Percentiles rank a stretch among this genome's conserved stretches.
These are phyloP conservation scores for Trypanosoma boissoni DNA, from an alignment of 208 protist genomes.

Conservation along the genomic window DNA sequence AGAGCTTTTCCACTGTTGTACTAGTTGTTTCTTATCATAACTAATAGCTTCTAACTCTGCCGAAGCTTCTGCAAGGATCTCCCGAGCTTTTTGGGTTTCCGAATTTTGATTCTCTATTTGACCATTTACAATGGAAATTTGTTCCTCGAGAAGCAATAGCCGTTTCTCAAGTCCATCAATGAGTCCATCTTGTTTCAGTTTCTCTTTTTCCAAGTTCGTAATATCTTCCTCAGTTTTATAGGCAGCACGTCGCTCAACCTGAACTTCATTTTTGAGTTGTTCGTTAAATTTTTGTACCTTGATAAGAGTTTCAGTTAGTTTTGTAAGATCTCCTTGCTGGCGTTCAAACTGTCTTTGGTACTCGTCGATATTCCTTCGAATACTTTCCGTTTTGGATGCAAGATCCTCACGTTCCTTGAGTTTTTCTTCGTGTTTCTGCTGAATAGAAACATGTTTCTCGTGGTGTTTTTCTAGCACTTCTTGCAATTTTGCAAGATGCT, in stretches of 20 bases:
- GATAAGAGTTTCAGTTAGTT: slow-evolving; percentile 87
- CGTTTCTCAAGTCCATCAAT: slow-evolving; percentile 88
- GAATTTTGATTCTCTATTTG: slow-evolving; percentile 86
- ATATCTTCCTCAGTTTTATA: slow-evolving; percentile 96
- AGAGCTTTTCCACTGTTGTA: slow-evolving; percentile 93
- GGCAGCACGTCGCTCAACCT: slow-evolving; percentile 91
- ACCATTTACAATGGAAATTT: slow-evolving; percentile 73
- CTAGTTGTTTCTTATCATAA: slow-evolving; percentile 94
- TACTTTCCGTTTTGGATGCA: slow-evolving; percentile 37
- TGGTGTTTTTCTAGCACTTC: slow-evolving; percentile 90
- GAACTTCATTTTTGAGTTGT: slow-evolving; percentile 92
- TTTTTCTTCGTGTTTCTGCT: slow-evolving; percentile 82
- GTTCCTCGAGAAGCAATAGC: slow-evolving; percentile 79
- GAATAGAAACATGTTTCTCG: slow-evolving; percentile 71
- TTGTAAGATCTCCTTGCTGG: slow-evolving; percentile 89
- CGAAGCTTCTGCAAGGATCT: slow-evolving; percentile 90
- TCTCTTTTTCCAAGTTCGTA: slow-evolving; percentile 89
- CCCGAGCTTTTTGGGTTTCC: slow-evolving; percentile 85
- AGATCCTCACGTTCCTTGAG: slow-evolving; percentile 67
- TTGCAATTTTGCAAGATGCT: slow-evolving; percentile 93
- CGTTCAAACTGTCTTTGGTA: slow-evolving; percentile 84
- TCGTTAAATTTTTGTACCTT: slow-evolving; percentile 95
- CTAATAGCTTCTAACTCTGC: slow-evolving; percentile 94
- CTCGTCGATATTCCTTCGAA: slow-evolving; percentile 84
- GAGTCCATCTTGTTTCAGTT: slow-evolving; percentile 92